Conservation (phyloP, 306 rosid genomes). For the Glycine latifolia region DNA sequence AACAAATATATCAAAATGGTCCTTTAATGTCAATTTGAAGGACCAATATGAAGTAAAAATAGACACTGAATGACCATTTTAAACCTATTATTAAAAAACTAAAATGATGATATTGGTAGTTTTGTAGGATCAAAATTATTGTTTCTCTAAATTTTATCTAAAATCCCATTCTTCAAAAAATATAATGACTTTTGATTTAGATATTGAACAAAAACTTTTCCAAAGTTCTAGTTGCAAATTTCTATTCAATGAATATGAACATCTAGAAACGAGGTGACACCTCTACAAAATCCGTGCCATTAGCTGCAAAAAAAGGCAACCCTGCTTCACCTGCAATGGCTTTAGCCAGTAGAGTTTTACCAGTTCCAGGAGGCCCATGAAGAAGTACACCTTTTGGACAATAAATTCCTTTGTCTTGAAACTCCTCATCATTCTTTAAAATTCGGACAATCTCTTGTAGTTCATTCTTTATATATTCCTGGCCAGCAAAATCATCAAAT, state of each 20-base stretch:
- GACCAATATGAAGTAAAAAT: conserved; percentile 6
- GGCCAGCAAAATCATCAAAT: conserved; percentile 99
- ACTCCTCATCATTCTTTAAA: conserved; percentile 90
- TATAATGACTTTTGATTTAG: conserved; percentile 39
- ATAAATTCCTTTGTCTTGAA: conserved; percentile 92
- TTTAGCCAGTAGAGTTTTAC: conserved; percentile 95
- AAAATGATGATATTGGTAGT: neutral
- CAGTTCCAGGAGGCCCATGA: conserved; percentile 99
- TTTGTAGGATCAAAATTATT: neutral
- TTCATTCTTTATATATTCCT: conserved; percentile 97
- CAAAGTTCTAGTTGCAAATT: conserved; percentile 30
- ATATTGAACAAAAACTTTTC: conserved; percentile 17
- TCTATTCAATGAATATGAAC: conserved; percentile 37
- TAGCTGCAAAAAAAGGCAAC: conserved; percentile 95
- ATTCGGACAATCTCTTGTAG: conserved; percentile 94
- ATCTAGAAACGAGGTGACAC: conserved; percentile 58
- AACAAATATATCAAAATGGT: no score
- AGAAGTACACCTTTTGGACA: conserved; percentile 99
- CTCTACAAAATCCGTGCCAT: conserved; percentile 99
- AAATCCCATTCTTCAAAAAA: conserved; percentile 2
- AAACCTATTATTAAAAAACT: conserved; percentile 28
- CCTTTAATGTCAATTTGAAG: conserved; percentile 22
- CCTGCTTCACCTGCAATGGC: conserved; percentile 99
- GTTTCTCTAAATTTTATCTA: conserved; percentile 31
- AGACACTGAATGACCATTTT: conserved; percentile 6